Evolutionary conservation across 768 basidiomycete genomes (phyloP).

Genomic region (Lentinula lateritia): DNA sequence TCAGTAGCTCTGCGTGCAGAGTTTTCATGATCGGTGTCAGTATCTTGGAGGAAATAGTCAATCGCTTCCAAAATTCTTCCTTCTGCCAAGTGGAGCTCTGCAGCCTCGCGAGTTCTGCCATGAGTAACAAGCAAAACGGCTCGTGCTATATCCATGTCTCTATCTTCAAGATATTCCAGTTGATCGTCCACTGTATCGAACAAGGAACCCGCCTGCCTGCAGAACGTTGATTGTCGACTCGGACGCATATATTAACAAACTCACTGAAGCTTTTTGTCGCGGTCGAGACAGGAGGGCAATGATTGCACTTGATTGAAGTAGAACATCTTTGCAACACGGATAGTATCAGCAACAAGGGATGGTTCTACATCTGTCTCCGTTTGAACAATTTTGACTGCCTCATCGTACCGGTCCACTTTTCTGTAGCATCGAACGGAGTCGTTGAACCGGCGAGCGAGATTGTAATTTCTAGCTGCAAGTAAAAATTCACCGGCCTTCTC

Average conservation of each 20-base stretch:
- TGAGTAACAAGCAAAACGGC: slow-evolving; percentile 37
- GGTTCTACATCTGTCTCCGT: slow-evolving; percentile 24
- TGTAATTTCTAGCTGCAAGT: slow-evolving; percentile 40
- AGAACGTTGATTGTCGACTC: neutral
- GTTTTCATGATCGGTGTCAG: slow-evolving; percentile 6
- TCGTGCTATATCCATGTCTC: slow-evolving; percentile 44
- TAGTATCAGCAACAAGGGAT: slow-evolving; percentile 29
- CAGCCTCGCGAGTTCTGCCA: slow-evolving; percentile 42
- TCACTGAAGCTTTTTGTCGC: slow-evolving; percentile 20
- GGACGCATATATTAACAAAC: slow-evolving; percentile 4
- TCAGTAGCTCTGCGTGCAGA: slow-evolving; percentile 29
- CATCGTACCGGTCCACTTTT: slow-evolving; percentile 44
- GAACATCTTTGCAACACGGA: slow-evolving; percentile 37
- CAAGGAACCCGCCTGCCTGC: slow-evolving; percentile 40
- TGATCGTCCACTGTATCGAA: slow-evolving; percentile 49
- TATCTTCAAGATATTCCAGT: slow-evolving; percentile 51
- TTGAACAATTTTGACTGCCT: slow-evolving; percentile 43
- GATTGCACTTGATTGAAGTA: slow-evolving; percentile 30
- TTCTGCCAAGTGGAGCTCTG: slow-evolving; percentile 42
- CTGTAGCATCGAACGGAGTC: slow-evolving; percentile 42
- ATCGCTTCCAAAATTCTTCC: slow-evolving; percentile 45
- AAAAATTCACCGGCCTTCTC: slow-evolving; percentile 30
- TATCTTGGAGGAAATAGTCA: slow-evolving; percentile 33
- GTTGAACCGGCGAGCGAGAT: slow-evolving; percentile 35
- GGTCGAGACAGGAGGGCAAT: neutral